phyloP scores from a whole-genome alignment of 2,329 filamentous ascomycete genomes.

The Fusarium guadeloupense region DNA sequence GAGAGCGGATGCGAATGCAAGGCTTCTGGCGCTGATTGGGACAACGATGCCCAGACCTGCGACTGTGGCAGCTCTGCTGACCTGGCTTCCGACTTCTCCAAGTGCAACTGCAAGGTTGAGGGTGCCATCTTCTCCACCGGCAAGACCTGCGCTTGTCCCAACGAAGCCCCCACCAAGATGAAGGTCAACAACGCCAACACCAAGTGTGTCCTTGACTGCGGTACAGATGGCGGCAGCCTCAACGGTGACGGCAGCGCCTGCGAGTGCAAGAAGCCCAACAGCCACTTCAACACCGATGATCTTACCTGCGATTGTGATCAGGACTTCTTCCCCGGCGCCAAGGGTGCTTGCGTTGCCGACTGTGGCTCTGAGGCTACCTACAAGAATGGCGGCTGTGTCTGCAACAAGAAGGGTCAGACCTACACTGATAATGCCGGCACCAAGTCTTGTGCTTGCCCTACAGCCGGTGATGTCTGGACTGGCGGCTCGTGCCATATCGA shows the following conservation, averaged over 20 bases:
- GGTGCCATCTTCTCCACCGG: background rate
- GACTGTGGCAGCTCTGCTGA: background rate
- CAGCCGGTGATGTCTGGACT: background rate
- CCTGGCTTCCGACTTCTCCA: background rate
- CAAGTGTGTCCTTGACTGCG: background rate
- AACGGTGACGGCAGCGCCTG: background rate
- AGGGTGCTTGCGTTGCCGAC: background rate
- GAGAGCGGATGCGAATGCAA: background rate
- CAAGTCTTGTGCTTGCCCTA: background rate
- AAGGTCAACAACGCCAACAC: background rate
- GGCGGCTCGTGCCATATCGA: background rate
- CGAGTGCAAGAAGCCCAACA: background rate
- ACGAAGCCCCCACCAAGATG: background rate
- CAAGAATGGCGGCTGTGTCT: constrained; percentile 1
- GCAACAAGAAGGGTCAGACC: background rate
- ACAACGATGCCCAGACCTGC: background rate
- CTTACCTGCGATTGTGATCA: background rate
- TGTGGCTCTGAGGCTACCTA: background rate
- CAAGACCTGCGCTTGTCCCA: background rate
- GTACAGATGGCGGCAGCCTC: background rate
- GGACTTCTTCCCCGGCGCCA: background rate
- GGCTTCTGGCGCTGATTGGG: background rate
- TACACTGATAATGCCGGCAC: background rate
- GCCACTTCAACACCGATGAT: background rate
- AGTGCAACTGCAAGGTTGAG: background rate